Base-by-base conservation (phyloP, 2,329 filamentous ascomycete genomes). In the Botrytis fabae region DNA sequence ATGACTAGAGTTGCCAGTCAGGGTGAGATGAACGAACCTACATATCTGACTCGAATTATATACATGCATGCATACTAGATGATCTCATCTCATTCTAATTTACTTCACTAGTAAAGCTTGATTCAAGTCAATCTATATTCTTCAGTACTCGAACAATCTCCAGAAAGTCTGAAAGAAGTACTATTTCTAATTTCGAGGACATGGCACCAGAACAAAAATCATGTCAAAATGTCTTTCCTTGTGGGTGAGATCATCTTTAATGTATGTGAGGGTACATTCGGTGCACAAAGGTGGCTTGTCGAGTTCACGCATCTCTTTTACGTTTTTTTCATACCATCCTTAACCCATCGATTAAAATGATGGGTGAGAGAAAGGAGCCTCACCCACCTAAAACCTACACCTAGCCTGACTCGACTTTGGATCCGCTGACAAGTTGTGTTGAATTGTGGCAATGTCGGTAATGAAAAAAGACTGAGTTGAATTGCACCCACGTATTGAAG, bases 261-360 rank as follows among this genome's bases (percentile, higher is more conserved):
- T 42, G 20, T 32, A 38, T 14, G 18, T 28, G 42, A 42, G 65
- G 65, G 38, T 25, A 32, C 35, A 14, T 28, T 42, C 16, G n/a
- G 25, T 57, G 48, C 8, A 68, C 35, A 20, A 68, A 54, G n/a
- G 65, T 68, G 65, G 65, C 65, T 48, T 57, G 4, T 22, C 25
- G n/a, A 57, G 16, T 42, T 57, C 35, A 22, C 48, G 35, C 6
- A 69, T 32, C 38, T 57, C 1, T 32, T 38, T 44, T 42, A 32
- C n/a, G 16, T 25, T 57, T 42, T 57, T 57, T 48, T 69, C 2
- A 40, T 68, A 57, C n/a, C 48, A 57, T 25, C 48, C 38, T 42
- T 42, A 38, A 57, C n/a, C 22, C 25, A 57, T 57, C 14, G 25
- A 32, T 54, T 68, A 14, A 38, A 16, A 44, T 22, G 25, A 25